Percentiles rank a stretch among this genome's conserved stretches.
Evolutionary conservation across 2,329 filamentous ascomycete species (phyloP).

Genomic region (Colletotrichum sp.): DNA sequence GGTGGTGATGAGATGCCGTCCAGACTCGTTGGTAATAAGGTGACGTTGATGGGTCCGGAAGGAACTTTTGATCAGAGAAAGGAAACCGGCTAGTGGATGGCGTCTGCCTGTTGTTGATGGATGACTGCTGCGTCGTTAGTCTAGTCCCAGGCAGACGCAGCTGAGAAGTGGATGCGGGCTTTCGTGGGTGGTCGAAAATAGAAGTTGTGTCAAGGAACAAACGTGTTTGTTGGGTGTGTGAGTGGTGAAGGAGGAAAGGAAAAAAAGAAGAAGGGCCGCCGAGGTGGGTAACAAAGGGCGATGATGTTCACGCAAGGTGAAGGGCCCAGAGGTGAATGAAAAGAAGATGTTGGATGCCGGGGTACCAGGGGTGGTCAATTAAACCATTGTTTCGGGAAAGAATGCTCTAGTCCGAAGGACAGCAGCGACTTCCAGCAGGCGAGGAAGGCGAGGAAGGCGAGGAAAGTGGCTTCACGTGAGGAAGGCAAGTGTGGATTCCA

Average conservation of each 20-base stretch:
- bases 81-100: background rate
- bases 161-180: background rate
- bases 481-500: background rate
- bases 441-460: background rate
- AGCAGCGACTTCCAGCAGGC: background rate
- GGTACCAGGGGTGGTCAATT: background rate
- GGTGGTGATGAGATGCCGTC: background rate
- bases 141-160: background rate
- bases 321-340: background rate
- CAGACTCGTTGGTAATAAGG: background rate
- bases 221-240: background rate
- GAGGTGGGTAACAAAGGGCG: background rate
- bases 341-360: background rate
- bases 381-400: constrained; percentile 2
- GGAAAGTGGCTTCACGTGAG: background rate
- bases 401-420: background rate
- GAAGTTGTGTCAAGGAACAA: background rate
- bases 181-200: background rate
- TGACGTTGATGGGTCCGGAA: background rate
- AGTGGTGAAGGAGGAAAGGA: background rate
- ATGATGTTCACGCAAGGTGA: background rate
- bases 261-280: background rate
- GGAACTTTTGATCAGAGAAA: background rate
- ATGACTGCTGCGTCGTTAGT: background rate
- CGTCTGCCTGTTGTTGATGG: background rate